These are phyloP conservation scores for Senecio squalidus DNA, from an alignment of 140 eudicot species.

Conservation along the genomic window DNA sequence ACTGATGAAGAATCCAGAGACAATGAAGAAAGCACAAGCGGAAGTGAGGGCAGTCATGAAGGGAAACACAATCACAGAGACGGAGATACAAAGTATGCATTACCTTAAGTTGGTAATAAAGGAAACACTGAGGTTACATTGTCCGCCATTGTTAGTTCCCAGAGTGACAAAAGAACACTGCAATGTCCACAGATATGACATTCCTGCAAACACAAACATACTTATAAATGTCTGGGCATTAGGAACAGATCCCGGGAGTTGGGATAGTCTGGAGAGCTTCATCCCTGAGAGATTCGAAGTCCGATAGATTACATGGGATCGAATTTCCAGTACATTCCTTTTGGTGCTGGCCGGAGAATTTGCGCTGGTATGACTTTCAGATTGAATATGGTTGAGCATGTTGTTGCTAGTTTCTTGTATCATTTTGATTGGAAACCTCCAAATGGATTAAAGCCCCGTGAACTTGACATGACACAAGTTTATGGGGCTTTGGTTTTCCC, in stretches of 20 bases:
- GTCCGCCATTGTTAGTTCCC: neutral
- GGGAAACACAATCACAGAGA: slow-evolving; percentile 1
- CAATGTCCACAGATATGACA: neutral
- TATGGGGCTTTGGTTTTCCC: neutral
- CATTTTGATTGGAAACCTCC: slow-evolving; percentile 11
- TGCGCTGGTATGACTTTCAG: neutral
- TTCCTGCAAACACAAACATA: slow-evolving; percentile 1
- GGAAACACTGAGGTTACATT: slow-evolving; percentile 4
- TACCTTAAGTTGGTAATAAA: slow-evolving; percentile 5
- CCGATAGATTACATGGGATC: neutral
- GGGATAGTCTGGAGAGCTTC: slow-evolving; percentile 5
- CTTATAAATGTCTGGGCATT: neutral
- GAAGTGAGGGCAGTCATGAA: slow-evolving; percentile 4
- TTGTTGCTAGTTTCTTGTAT: neutral
- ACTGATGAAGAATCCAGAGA: slow-evolving; percentile 2
- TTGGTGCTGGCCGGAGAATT: slow-evolving; percentile 11
- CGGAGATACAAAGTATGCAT: neutral
- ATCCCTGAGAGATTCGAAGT: slow-evolving; percentile 2
- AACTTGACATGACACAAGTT: slow-evolving; percentile 5
- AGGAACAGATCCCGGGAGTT: neutral
- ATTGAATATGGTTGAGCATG: slow-evolving; percentile 3
- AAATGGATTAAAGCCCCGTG: slow-evolving; percentile 1
- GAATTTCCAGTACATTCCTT: neutral
- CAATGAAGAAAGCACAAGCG: slow-evolving; percentile 3
- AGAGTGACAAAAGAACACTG: neutral